Evolutionary conservation across 2,329 filamentous ascomycete species (phyloP), one percentile per base, ranked within the genome.

Genomic region (Simplicillium aogashimaense): DNA sequence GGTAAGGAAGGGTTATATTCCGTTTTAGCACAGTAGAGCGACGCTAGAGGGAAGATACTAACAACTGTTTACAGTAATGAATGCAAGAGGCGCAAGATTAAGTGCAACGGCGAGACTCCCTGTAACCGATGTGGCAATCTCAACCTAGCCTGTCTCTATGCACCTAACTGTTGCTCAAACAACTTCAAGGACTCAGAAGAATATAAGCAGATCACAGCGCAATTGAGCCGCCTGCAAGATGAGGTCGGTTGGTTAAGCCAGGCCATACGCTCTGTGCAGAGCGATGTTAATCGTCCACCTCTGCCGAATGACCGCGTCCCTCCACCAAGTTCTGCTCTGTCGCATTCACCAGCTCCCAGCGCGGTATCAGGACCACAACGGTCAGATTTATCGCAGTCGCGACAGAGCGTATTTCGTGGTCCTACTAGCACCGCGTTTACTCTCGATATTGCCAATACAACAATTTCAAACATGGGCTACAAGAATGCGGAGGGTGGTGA

Each of bases 151-250:
- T 84, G 80, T 52, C 64, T 81, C 35, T 84, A 83, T 60, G 70
- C 78, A 6, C 72, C 77, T 12, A 81, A 81, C 52, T 81, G 78
- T 57, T 81, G 76, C 55, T 65, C 76, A 46, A 89, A 78, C 66
- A 87, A 77, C 59, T 88, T 95, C 71, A 92, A 90, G 60, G 89
- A 95, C 53, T 88, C 87, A 36, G 86, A 94, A 9, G 89, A 95
- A 58, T 95, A 88, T 68, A 85, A 80, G 54, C 74, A 80, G 30
- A 87, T 95, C 79, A 76, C 78, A 40, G 69, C 73, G 29, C 83
- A 92, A 49, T 77, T 95, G 43, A 66, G 68, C 10, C 72, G 74
- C 8, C 72, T 95, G 17, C 88, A 95, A 58, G 81, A 90, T 40
- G 87, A 95, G 62, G 83, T 95, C 53, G 81, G 86, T 44, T 74